Base-by-base conservation (phyloP, 306 rosid species). In the Sophora flavescens region DNA sequence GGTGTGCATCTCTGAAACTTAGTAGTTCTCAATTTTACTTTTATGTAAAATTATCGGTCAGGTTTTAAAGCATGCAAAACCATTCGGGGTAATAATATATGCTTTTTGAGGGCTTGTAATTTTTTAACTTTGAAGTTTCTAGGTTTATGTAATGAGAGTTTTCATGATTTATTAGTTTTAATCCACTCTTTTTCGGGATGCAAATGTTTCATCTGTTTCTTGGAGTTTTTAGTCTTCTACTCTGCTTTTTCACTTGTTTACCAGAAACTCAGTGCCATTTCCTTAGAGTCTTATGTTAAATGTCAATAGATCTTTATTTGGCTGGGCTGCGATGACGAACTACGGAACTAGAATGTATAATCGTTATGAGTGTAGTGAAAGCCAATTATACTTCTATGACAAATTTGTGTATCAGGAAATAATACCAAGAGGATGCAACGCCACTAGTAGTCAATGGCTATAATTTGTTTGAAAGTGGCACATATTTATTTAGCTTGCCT, bases 1-100 rank as follows among this genome's bases (percentile, higher is more conserved):
- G 95, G 98, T 95, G 22, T 71, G 83, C 11, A 17, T 74, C 69
- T 72, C 63, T 67, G 53, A 72, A 75, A 44, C 69, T 39, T 47
- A 38, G 22, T 70, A 65, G 45, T 70, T 41, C 12, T 73, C 32
- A 77, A 33, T 76, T 33, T 60, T 58, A 45, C 45, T 51, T 70
- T 70, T 16, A 6, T 42, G 48, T 65, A 59, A 50, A 58, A 32
- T 64, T 15, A 14, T 45, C 57, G 16, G 15, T 15, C 11, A 14
- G 26, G 33, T 84, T 50, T 47, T 58, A 36, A 26, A 64, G 28
- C 70, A 1, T 5, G 7, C 12, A 39, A 30, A 63, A 35, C 17
- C 45, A n/a, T 71, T 15, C 4, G 38, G 22, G 47, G 59, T 30
- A 57, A 63, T 33, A 10, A 38, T 66, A 15, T 66, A 17, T 45